Evolutionary conservation across 495 filamentous ascomycete species (phyloP).

Genomic region (Penicillium silybi): DNA sequence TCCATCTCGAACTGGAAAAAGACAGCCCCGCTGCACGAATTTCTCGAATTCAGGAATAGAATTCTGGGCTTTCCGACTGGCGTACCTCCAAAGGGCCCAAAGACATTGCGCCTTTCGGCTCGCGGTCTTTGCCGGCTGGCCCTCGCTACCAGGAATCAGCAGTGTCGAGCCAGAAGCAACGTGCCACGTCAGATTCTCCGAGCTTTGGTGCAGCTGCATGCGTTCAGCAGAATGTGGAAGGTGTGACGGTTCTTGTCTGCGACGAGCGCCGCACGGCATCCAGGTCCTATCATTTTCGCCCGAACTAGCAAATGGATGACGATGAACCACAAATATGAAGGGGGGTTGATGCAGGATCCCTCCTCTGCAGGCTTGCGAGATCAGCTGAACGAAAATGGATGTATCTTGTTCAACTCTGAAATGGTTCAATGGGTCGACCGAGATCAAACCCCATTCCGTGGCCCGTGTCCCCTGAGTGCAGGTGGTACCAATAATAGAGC

Average conservation of each 20-base stretch:
- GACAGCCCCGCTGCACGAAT: slow-evolving; percentile 8
- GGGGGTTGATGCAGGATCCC: slow-evolving; percentile 43
- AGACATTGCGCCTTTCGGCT: slow-evolving; percentile 24
- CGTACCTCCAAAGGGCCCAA: slow-evolving; percentile 6
- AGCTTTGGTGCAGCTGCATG: slow-evolving; percentile 47
- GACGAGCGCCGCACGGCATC: slow-evolving; percentile 32
- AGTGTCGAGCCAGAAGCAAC: slow-evolving; percentile 34
- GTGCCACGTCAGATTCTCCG: slow-evolving; percentile 49
- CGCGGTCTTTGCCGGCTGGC: slow-evolving; percentile 24
- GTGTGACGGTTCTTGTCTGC: slow-evolving; percentile 41
- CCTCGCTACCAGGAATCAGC: slow-evolving; percentile 25
- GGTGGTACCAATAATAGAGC: slow-evolving; percentile 34
- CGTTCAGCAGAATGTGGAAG: slow-evolving; percentile 38
- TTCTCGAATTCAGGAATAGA: slow-evolving; percentile 11
- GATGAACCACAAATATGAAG: slow-evolving; percentile 44
- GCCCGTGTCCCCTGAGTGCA: slow-evolving; percentile 23
- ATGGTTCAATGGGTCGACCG: slow-evolving; percentile 6
- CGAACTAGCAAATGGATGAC: slow-evolving; percentile 26
- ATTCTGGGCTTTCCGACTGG: slow-evolving; percentile 10
- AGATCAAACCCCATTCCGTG: slow-evolving; percentile 24
- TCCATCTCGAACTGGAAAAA: slow-evolving; percentile 8
- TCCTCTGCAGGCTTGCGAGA: slow-evolving; percentile 43
- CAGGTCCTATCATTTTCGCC: slow-evolving; percentile 38
- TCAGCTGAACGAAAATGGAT: slow-evolving; percentile 46
- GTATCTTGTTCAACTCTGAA: slow-evolving; percentile 16